Evolutionary conservation across 2,329 filamentous ascomycete species (phyloP).

Genomic region (Plectosphaerella sp.): DNA sequence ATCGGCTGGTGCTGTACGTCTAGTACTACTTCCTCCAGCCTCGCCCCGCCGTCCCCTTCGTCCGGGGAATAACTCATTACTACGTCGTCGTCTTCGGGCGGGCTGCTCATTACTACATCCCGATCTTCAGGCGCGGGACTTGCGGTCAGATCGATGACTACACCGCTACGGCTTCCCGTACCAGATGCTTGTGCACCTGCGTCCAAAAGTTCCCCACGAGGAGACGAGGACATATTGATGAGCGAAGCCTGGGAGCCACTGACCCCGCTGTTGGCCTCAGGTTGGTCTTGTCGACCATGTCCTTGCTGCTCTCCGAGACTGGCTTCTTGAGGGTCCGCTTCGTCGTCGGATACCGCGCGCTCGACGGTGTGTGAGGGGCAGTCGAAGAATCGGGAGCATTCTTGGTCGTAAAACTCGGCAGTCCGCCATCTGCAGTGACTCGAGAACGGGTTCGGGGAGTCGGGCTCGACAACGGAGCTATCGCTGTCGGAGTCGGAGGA

Average conservation of each 20-base stretch:
- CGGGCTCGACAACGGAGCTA: not conserved
- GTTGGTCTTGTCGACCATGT: too few relatives aligned
- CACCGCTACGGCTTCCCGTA: constrained; percentile 1
- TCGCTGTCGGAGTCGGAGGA: constrained; percentile 25
- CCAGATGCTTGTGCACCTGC: too few relatives aligned
- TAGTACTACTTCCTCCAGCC: too few relatives aligned
- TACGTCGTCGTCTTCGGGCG: not conserved
- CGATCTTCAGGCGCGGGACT: constrained; percentile 3
- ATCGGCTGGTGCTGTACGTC: too few relatives aligned
- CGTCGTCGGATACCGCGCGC: constrained; percentile 28
- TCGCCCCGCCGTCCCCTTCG: too few relatives aligned
- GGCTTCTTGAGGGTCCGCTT: constrained; percentile 9
- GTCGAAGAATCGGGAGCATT: constrained; percentile 44
- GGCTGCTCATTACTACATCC: too few relatives aligned
- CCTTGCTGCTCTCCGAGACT: too few relatives aligned
- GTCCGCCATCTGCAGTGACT: constrained; percentile 33
- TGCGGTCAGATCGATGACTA: constrained; percentile 5
- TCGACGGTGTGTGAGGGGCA: constrained; percentile 42
- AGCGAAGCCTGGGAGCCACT: too few relatives aligned
- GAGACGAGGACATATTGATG: too few relatives aligned
- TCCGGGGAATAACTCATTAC: not conserved
- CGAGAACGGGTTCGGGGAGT: not conserved
- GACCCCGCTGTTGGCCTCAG: too few relatives aligned
- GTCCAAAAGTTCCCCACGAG: too few relatives aligned
- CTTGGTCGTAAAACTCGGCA: constrained; percentile 31